phyloP scores from a whole-genome alignment of 257 asterid species.

The Ajuga chamaepitys region DNA sequence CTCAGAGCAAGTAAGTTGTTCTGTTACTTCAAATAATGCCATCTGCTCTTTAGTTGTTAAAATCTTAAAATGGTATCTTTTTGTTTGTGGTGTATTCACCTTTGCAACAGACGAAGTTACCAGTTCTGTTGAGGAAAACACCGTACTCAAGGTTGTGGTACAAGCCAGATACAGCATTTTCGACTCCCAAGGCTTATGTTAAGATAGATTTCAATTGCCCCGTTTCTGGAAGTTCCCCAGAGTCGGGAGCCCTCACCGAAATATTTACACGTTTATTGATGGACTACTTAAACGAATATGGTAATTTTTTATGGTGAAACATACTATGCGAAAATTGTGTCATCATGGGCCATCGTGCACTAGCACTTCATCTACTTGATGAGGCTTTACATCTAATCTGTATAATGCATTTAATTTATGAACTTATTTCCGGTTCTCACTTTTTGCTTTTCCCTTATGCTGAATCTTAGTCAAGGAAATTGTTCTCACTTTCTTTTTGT shows the following conservation, averaged over 20 bases:
- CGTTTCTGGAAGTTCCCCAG: constrained; percentile 74
- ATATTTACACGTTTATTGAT: constrained; percentile 79
- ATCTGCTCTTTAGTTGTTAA: constrained; percentile 6
- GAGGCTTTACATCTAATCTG: neutral
- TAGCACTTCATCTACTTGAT: neutral
- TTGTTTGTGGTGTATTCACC: constrained; percentile 22
- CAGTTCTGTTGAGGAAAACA: constrained; percentile 68
- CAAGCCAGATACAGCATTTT: constrained; percentile 80
- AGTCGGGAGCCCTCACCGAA: constrained; percentile 73
- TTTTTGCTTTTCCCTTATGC: constrained; percentile 1
- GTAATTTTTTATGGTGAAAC: constrained; percentile 33
- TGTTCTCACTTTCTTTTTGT: constrained; percentile 9
- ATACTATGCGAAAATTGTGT: neutral
- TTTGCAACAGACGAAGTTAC: constrained; percentile 55
- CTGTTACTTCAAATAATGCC: constrained; percentile 8
- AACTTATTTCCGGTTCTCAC: constrained; percentile 9
- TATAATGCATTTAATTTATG: neutral
- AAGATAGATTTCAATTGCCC: constrained; percentile 91
- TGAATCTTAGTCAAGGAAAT: neutral
- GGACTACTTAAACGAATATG: constrained; percentile 96
- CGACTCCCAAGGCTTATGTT: constrained; percentile 82
- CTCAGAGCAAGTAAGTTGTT: constrained; percentile 44
- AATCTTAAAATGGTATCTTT: constrained; percentile 6
- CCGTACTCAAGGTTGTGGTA: constrained; percentile 88
- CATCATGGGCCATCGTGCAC: neutral